Conservation (phyloP, 768 basidiomycete genomes). For the Collybia nuda region DNA sequence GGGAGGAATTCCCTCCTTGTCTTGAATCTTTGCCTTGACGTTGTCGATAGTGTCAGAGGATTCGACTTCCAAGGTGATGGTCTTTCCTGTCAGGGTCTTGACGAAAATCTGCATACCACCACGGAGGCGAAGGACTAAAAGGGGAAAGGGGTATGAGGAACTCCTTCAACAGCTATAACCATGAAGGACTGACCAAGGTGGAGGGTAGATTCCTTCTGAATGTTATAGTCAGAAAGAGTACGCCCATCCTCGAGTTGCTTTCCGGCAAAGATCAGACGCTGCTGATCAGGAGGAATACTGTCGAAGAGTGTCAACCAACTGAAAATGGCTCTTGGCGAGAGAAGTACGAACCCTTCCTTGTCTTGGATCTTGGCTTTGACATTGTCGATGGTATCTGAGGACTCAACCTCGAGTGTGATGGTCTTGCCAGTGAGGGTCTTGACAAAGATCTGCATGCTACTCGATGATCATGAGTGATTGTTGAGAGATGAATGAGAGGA, state of each 20-base stretch:
- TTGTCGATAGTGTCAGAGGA: constrained; percentile 21
- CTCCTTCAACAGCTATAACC: constrained; percentile 33
- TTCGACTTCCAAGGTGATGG: constrained; percentile 19
- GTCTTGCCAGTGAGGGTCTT: constrained; percentile 28
- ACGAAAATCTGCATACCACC: constrained; percentile 19
- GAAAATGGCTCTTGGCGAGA: too few relatives aligned
- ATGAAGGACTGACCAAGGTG: constrained; percentile 29
- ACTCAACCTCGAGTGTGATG: constrained; percentile 20
- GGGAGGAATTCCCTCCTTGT: constrained; percentile 21
- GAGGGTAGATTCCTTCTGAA: constrained; percentile 63
- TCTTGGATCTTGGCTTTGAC: constrained; percentile 23
- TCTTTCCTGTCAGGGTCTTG: neutral
- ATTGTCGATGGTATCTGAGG: constrained; percentile 20
- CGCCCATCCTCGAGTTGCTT: constrained; percentile 39
- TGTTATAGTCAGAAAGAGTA: constrained; percentile 38
- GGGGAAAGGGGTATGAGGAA: neutral
- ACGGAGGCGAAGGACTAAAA: constrained; percentile 29
- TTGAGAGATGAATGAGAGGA: too few relatives aligned
- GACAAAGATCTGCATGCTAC: constrained; percentile 25
- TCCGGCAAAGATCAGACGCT: constrained; percentile 20
- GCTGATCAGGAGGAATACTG: constrained; percentile 17
- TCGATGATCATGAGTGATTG: neutral
- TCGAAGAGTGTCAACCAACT: neutral
- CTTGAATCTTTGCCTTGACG: constrained; percentile 21
- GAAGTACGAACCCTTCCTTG: constrained; percentile 21